Conservation (phyloP, 768 basidiomycete genomes). For the Crucibulum laeve region DNA sequence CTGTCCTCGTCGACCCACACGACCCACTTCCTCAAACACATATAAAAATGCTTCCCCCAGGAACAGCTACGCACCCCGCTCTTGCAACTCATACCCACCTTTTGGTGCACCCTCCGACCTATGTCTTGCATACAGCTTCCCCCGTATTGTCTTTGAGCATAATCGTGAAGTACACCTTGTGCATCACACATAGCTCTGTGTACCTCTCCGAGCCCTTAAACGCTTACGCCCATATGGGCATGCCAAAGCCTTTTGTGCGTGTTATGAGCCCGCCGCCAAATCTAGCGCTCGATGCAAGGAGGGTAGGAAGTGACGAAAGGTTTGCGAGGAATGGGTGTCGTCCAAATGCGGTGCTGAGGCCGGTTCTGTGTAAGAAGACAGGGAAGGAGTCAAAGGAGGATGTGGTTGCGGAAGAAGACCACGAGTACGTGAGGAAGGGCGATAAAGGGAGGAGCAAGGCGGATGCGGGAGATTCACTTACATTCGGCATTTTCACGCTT, state of each 20-base stretch:
- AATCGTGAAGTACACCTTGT: constrained; percentile 60
- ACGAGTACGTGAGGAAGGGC: constrained; percentile 6
- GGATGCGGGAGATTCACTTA: constrained; percentile 32
- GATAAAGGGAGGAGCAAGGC: constrained; percentile 15
- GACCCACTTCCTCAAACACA: constrained; percentile 13
- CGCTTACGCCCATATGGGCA: constrained; percentile 78
- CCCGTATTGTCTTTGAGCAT: constrained; percentile 50
- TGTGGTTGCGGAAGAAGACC: too few species aligned
- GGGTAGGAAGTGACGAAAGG: constrained; percentile 56
- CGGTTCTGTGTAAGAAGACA: constrained; percentile 35
- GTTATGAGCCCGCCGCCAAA: constrained; percentile 73
- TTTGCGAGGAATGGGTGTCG: constrained; percentile 65
- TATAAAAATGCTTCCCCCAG: constrained; percentile 19
- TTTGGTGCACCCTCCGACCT: constrained; percentile 50
- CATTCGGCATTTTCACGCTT: constrained; percentile 80
- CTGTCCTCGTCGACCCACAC: constrained; percentile 4
- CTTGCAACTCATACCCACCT: constrained; percentile 34
- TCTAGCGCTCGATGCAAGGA: constrained; percentile 76
- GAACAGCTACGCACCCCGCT: constrained; percentile 19
- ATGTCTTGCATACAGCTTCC: constrained; percentile 60
- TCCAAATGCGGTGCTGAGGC: constrained; percentile 62
- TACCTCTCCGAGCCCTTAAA: constrained; percentile 83
- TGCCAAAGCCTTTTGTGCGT: constrained; percentile 83
- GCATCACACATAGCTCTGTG: constrained; percentile 57
- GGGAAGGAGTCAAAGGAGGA: too few species aligned